Evolutionary conservation across 495 filamentous ascomycete genomes (phyloP), one percentile per base, ranked within the genome.

Genomic region (Xylaria palmicola): DNA sequence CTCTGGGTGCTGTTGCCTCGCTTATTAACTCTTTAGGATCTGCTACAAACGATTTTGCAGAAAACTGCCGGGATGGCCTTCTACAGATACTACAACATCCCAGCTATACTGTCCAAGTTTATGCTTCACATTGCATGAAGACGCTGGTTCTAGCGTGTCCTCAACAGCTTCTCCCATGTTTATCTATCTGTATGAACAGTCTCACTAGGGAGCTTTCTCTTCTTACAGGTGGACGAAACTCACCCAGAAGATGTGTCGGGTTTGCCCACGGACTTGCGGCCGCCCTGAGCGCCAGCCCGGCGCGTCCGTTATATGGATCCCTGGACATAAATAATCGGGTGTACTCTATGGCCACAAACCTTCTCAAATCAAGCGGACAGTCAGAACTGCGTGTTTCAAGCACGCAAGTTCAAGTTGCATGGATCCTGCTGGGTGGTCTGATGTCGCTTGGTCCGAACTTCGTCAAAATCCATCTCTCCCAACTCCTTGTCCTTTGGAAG

Each of bases 371-470:
- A 0, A 97, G 93, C 74, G 88, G 92, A 30, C 90, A 88, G 65
- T 93, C 90, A 10, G 93, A 99, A 64, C 81, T 99, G 55, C 88
- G 95, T 44, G 87, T 93, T 47, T 93, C 93, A 17, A 89, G 89
- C 65, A 96, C 91, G 15, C 94, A 99, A 69, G 92, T 99, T 36
- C 94, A 99, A 66, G 92, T 98, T 5, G 93, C 94, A 19, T 99
- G 94, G 94, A 96, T 96, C 43, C 74, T 99, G 53, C 95, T 99
- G 57, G 94, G 94, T 34, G 94, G 94, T 0, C 75, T 99, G 24
- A 98, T 98, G 95, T 90, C 93, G 6, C 80, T 98, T 2, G 94
- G 94, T 0, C 95, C 95, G 5, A 97, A 96, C 70, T 99, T 99
- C 71, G 93, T 98, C 74, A 99, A 99, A 75, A 98, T 97, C 40